Conservation (phyloP, 805 yeast species). For the Wickerhamiella siamensis region DNA sequence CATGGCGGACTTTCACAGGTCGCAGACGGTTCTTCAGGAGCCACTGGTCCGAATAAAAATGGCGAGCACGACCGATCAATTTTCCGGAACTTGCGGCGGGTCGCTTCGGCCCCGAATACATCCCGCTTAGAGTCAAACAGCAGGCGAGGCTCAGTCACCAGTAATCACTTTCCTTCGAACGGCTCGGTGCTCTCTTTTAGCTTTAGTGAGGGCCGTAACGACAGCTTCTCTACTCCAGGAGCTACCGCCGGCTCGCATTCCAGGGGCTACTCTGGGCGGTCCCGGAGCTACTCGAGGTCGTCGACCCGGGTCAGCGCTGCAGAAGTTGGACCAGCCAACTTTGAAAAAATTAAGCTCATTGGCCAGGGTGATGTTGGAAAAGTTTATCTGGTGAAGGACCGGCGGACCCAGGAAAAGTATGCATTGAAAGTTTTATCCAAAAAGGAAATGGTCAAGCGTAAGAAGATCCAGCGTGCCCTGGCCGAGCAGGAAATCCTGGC, state of each 20-base stretch:
- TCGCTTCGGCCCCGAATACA: conserved; percentile 73
- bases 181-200: not conserved
- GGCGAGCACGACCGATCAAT: conserved; percentile 11
- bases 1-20: not conserved
- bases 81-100: conserved; percentile 35
- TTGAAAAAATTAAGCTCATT: conserved; percentile 75
- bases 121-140: not conserved
- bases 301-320: conserved; percentile 62
- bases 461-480: conserved; percentile 83
- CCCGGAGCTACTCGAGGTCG: conserved; percentile 55
- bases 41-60: not conserved
- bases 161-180: not conserved
- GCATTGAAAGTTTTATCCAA: conserved; percentile 90
- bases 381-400: conserved; percentile 82
- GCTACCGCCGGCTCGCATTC: not conserved
- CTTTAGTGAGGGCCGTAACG: not conserved
- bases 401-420: conserved; percentile 53
- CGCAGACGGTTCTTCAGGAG: not conserved
- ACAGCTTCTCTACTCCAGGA: not conserved
- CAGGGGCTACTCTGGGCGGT: conserved; percentile 9
- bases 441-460: conserved; percentile 87
- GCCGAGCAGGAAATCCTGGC: conserved; percentile 96
- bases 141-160: not conserved
- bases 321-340: conserved; percentile 73
- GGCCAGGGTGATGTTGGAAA: conserved; percentile 98